phyloP scores from a whole-genome alignment of 73 alveolate genomes.

The Paramecium octaurelia region DNA sequence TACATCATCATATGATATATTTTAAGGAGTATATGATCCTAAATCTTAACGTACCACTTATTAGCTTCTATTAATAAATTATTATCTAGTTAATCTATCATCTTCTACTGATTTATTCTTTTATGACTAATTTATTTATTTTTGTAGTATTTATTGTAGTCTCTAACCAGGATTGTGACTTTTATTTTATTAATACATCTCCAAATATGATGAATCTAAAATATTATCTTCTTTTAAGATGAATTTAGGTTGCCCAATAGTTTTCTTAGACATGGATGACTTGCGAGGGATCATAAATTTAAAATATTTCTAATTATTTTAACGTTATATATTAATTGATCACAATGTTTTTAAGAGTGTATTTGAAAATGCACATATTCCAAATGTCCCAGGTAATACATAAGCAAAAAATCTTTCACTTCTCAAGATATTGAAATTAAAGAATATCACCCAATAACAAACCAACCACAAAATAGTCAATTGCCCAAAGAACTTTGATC shows the following conservation, averaged over 20 bases:
- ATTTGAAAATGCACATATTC: neutral
- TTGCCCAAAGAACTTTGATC: constrained; percentile 43
- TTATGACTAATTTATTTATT: constrained; percentile 8
- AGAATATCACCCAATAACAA: neutral
- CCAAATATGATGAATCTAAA: constrained; percentile 35
- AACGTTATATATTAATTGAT: constrained; percentile 9
- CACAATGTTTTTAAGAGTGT: constrained; percentile 20
- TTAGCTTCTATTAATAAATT: constrained; percentile 39
- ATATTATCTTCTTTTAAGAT: neutral
- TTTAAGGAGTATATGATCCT: constrained; percentile 3
- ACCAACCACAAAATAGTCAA: neutral
- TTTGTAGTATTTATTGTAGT: constrained; percentile 4
- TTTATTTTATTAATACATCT: neutral
- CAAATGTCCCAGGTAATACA: neutral
- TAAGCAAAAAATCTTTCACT: constrained; percentile 31
- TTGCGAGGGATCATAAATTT: constrained; percentile 36
- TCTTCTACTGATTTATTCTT: constrained; percentile 40
- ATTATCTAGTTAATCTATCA: constrained; percentile 27
- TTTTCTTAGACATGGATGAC: neutral
- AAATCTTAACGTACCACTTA: constrained; percentile 15
- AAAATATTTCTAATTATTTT: neutral
- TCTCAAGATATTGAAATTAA: neutral
- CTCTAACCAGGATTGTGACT: constrained; percentile 10
- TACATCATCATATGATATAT: neutral
- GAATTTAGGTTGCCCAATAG: neutral